Evolutionary conservation across 2,329 filamentous ascomycete species (phyloP).

Genomic region (Botrytis medusae): DNA sequence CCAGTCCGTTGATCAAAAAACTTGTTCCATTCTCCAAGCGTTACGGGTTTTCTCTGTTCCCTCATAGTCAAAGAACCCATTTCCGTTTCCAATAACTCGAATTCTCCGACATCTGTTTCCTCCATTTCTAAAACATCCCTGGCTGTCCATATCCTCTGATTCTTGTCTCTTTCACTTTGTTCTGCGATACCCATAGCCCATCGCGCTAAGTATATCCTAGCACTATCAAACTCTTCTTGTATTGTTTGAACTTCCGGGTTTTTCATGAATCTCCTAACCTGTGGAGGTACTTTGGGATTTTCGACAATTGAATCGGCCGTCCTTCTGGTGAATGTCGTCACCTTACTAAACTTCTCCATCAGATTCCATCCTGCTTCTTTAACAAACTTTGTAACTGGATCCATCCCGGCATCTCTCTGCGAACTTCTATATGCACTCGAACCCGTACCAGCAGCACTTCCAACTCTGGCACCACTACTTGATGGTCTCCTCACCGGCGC

Average conservation of each 20-base stretch:
- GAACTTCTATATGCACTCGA: conserved; percentile 33
- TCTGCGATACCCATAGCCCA: conserved; percentile 99
- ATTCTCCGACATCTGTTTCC: conserved; percentile 91
- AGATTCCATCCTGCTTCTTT: conserved; percentile 97
- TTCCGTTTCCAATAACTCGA: conserved; percentile 85
- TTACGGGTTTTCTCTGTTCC: conserved; percentile 75
- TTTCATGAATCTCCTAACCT: conserved; percentile 78
- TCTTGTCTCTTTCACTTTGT: conserved; percentile 85
- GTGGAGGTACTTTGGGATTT: conserved; percentile 86
- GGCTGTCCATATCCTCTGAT: conserved; percentile 88
- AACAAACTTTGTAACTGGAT: conserved; percentile 87
- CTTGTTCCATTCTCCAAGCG: conserved; percentile 81
- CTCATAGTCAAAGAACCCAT: conserved; percentile 70
- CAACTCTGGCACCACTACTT: conserved; percentile 36
- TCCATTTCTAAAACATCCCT: conserved; percentile 91
- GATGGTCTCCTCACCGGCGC: conserved; percentile 43
- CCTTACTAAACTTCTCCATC: conserved; percentile 93
- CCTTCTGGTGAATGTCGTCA: conserved; percentile 90
- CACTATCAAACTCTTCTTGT: conserved; percentile 96
- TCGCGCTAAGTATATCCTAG: conserved; percentile 86
- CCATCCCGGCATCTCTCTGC: conserved; percentile 71
- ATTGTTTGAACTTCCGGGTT: conserved; percentile 94
- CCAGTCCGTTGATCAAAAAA: conserved; percentile 82
- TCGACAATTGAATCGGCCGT: conserved; percentile 91
- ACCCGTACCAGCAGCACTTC: conserved; percentile 43